Base-by-base conservation (phyloP, 2,329 filamentous ascomycete species). In the Aspergillus amoenus region DNA sequence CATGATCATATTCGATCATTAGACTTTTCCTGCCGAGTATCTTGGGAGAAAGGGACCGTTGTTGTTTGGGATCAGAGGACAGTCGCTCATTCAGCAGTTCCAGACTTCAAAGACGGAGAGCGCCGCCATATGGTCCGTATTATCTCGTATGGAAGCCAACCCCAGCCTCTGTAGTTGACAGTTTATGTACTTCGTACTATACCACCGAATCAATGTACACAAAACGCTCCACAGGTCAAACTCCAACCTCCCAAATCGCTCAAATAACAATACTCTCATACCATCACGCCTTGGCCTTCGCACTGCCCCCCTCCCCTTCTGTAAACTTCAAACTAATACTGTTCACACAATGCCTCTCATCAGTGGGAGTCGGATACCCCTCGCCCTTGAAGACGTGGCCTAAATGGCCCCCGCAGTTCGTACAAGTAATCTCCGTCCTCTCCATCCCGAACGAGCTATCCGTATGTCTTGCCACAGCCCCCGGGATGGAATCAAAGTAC, bases 291-390 rank as follows among this genome's bases (percentile, higher is more conserved):
- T 73, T 72, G 1, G 70, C 58, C 59, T 71, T 70, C 11, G 52
- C 61, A 41, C 63, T 63, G 22, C 79, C 77, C 66, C 84, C 76
- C 67, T 84, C 83, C 61, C 90, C 88, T 48, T 90, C 79, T 2
- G 80, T 83, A 71, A 99, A 97, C 66, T 87, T 94, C 76, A 97
- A 79, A 72, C 90, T 95, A 52, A 97, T 78, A 69, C 91, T 94
- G 73, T 97, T 99, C 57, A 99, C 94, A 71, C 94, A 99, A 79
- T 99, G 94, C 60, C 94, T 84, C 84, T 99, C 94, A 73, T 99
- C 89, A 18, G 93, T 97, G 5, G 94, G 92, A 21, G 89, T 95
- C 8, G 81, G 70, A 70, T 88, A 93, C 18, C 90, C 88, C 75
- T 96, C 91, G 12, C 91, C 91, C 80, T 94, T 93, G 75, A 96